phyloP scores from a whole-genome alignment of 2,329 filamentous ascomycete genomes.

The Annulohypoxylon truncatum region DNA sequence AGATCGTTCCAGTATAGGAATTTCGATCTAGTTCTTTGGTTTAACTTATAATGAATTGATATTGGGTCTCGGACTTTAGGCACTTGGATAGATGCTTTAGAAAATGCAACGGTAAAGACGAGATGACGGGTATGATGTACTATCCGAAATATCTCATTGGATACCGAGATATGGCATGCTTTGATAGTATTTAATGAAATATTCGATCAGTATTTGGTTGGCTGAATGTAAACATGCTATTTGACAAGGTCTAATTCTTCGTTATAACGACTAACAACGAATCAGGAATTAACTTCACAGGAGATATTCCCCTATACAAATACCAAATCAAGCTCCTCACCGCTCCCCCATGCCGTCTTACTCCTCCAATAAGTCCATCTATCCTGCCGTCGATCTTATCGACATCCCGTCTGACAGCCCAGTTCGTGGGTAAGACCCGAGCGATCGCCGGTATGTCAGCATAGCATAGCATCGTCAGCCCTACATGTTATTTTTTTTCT shows the following conservation, averaged over 20 bases:
- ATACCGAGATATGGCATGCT: neutral
- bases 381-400: neutral
- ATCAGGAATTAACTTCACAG: neutral
- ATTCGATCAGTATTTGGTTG: neutral
- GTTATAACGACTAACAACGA: neutral
- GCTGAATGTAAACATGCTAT: neutral
- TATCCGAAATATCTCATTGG: neutral
- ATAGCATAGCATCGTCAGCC: slow-evolving; percentile 25
- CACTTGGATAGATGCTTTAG: neutral
- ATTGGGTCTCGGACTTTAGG: neutral
- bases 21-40: neutral
- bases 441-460: slow-evolving; percentile 27
- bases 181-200: slow-evolving; percentile 9
- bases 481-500: slow-evolving; percentile 7
- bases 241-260: neutral
- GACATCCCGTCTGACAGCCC: slow-evolving; percentile 13
- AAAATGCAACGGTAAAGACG: slow-evolving; percentile 1
- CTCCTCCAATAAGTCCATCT: neutral
- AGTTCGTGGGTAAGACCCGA: slow-evolving; percentile 7
- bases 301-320: neutral
- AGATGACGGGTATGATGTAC: slow-evolving; percentile 19
- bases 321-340: neutral
- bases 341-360: neutral
- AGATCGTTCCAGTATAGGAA: neutral
- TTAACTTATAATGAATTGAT: neutral